Conservation (phyloP, 306 rosid genomes). For the Acacia melanoxylon region DNA sequence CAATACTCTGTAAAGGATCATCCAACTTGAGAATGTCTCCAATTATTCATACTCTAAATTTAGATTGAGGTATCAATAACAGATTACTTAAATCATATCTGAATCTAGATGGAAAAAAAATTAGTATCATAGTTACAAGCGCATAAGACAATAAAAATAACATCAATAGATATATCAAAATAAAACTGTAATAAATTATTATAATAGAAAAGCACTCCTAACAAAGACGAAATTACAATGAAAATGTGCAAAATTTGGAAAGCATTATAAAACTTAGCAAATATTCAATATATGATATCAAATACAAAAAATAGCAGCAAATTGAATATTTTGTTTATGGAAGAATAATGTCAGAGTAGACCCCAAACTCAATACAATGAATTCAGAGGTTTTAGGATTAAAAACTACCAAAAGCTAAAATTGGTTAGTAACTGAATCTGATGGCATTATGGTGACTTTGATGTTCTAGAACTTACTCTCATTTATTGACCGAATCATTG, state of each 20-base stretch:
- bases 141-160: background rate
- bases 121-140: background rate
- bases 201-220: background rate
- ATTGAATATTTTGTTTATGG: background rate
- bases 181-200: background rate
- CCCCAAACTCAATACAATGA: background rate
- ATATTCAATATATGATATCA: background rate
- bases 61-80: background rate
- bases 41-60: background rate
- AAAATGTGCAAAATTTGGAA: background rate
- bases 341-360: background rate
- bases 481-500: background rate
- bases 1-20: slow-evolving; percentile 6
- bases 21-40: background rate
- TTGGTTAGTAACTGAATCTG: slow-evolving; percentile 32
- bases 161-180: background rate
- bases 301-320: background rate
- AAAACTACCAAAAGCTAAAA: background rate
- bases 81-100: background rate
- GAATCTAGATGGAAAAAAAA: background rate
- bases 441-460: slow-evolving; percentile 26
- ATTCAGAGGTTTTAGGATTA: slow-evolving; percentile 26
- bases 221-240: background rate
- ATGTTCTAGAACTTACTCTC: slow-evolving; percentile 40
- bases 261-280: background rate